A percentile compares a stretch with the other conserved stretches of the same genome.
These are phyloP conservation scores for Cordyceps farinosa DNA, from an alignment of 2,329 filamentous ascomycete genomes.

Conservation along the genomic window DNA sequence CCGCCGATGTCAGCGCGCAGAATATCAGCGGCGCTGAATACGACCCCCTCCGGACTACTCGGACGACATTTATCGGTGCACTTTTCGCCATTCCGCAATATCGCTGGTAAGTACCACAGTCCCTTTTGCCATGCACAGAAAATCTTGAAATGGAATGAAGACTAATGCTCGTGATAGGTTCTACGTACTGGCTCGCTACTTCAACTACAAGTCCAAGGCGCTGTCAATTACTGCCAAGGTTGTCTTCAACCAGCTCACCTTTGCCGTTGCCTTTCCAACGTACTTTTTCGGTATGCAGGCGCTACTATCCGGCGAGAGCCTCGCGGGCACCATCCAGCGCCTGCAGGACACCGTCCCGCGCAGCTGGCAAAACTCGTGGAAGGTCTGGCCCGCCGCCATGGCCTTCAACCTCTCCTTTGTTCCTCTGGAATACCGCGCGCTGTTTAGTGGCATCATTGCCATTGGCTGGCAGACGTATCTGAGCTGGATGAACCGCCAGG, in stretches of 20 bases:
- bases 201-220: conserved; percentile 75
- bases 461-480: conserved; percentile 93
- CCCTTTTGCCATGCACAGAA: neutral
- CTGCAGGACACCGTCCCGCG: conserved; percentile 72
- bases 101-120: conserved; percentile 60
- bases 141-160: neutral
- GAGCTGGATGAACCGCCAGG: conserved; percentile 71
- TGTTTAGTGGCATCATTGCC: conserved; percentile 75
- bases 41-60: conserved; percentile 63
- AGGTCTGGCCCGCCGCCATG: conserved; percentile 84
- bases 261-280: conserved; percentile 78
- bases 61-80: conserved; percentile 72
- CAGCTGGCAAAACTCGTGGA: conserved; percentile 74
- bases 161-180: conserved; percentile 51
- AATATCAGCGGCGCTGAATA: conserved; percentile 61
- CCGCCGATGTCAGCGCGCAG: conserved; percentile 76
- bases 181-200: conserved; percentile 72
- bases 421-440: conserved; percentile 70
- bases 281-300: conserved; percentile 83
- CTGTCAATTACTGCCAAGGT: conserved; percentile 75
- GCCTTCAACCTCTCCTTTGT: conserved; percentile 86
- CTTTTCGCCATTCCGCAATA: conserved; percentile 74
- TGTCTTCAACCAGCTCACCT: conserved; percentile 71
- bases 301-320: conserved; percentile 64
- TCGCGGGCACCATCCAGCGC: conserved; percentile 63